Conservation (phyloP, 2,329 filamentous ascomycete species). For the Knufia fluminis region DNA sequence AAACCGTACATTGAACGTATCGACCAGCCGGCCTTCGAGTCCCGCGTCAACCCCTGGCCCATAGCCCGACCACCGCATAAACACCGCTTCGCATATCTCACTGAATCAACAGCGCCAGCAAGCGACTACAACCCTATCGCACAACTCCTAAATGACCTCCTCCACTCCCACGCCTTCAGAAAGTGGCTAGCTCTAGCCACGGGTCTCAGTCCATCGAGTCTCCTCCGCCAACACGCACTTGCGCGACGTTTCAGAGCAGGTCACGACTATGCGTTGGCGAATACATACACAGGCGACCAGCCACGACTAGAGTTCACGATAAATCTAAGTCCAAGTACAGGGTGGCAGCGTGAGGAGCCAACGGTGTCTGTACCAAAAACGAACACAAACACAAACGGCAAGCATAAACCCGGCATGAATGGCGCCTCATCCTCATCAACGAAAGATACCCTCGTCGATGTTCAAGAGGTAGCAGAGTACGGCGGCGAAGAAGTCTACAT, state of each 20-base stretch:
- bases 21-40: conserved; percentile 27
- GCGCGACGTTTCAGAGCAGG: conserved; percentile 80
- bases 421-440: conserved; percentile 14
- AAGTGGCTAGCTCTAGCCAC: conserved; percentile 85
- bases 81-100: conserved; percentile 72
- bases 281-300: conserved; percentile 60
- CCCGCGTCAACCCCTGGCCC: conserved; percentile 44
- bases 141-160: conserved; percentile 69
- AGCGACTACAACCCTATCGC: conserved; percentile 50
- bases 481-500: conserved; percentile 68
- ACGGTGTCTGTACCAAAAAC: conserved; percentile 31
- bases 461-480: conserved; percentile 15
- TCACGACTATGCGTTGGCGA: conserved; percentile 86
- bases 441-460: conserved; percentile 28
- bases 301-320: conserved; percentile 80
- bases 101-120: conserved; percentile 28
- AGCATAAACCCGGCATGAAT: conserved; percentile 1
- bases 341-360: conserved; percentile 61
- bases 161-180: conserved; percentile 77
- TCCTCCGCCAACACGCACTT: conserved; percentile 68
- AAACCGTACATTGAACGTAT: conserved; percentile 57
- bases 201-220: conserved; percentile 46
- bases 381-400: conserved; percentile 28
- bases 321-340: conserved; percentile 71
- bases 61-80: conserved; percentile 88